Conservation (phyloP, 805 yeast species). For the Candida alai region DNA sequence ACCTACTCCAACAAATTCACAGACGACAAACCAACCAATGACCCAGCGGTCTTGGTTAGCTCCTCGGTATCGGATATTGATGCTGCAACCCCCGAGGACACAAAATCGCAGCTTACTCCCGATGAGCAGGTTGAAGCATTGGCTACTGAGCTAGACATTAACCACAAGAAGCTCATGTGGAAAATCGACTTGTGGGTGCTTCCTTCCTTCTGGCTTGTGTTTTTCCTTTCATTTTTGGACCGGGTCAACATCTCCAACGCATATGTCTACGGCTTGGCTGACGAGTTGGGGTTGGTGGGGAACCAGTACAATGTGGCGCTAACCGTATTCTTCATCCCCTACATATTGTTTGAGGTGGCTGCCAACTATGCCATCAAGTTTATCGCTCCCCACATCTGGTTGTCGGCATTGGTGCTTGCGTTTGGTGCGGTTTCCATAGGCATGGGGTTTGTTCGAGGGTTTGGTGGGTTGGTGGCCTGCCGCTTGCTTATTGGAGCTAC, state of each 20-base stretch:
- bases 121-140: conserved; percentile 16
- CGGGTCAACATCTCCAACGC: conserved; percentile 84
- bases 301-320: conserved; percentile 61
- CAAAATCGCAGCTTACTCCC: conserved; percentile 2
- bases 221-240: conserved; percentile 74
- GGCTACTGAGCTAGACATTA: conserved; percentile 37
- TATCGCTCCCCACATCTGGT: conserved; percentile 63
- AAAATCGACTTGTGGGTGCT: conserved; percentile 67
- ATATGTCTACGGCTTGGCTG: conserved; percentile 62
- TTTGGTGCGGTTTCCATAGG: conserved; percentile 65
- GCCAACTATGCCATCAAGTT: conserved; percentile 59
- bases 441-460: conserved; percentile 60
- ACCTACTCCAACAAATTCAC: too few relatives aligned
- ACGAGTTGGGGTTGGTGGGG: conserved; percentile 50
- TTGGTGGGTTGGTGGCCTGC: conserved; percentile 56
- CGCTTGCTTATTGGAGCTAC: conserved; percentile 64
- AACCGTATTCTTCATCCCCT: conserved; percentile 70
- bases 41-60: too few relatives aligned
- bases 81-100: too few relatives aligned
- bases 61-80: too few relatives aligned
- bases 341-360: conserved; percentile 58
- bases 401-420: conserved; percentile 52
- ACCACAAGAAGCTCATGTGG: conserved; percentile 54
- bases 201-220: conserved; percentile 69
- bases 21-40: too few relatives aligned